A percentile compares a stretch with the other conserved stretches of the same genome.
Conservation (phyloP, 2,329 filamentous ascomycete species). For the Beauveria bassiana region DNA sequence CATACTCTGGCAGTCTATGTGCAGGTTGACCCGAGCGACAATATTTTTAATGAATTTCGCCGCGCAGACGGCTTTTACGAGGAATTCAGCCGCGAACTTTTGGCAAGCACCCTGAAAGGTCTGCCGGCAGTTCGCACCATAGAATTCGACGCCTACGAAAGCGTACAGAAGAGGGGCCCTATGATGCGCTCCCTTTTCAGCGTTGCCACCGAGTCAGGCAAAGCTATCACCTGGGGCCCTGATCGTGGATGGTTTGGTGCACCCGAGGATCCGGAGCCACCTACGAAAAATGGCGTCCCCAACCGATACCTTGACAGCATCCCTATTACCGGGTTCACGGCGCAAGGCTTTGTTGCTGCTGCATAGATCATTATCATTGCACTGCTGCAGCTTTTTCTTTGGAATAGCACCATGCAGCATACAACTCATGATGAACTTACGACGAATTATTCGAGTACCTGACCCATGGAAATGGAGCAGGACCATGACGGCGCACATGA, state of each 20-base stretch:
- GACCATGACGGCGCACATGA: not conserved
- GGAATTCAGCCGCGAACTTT: slow-evolving; percentile 50
- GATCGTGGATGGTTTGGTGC: slow-evolving; percentile 55
- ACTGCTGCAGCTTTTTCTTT: not conserved
- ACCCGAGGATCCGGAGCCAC: slow-evolving; percentile 25
- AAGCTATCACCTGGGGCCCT: slow-evolving; percentile 58
- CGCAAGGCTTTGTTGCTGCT: slow-evolving; percentile 9
- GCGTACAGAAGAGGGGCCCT: slow-evolving; percentile 56
- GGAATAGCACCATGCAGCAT: not conserved
- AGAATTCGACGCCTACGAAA: slow-evolving; percentile 62
- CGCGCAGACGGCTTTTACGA: slow-evolving; percentile 63
- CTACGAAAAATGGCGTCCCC: not conserved
- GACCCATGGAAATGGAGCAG: not conserved
- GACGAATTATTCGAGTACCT: not conserved
- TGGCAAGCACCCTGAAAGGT: slow-evolving; percentile 48
- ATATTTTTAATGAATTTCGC: slow-evolving; percentile 60
- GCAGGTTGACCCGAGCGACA: slow-evolving; percentile 63
- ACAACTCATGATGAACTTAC: not conserved
- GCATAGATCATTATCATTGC: not conserved
- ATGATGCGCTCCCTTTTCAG: slow-evolving; percentile 56
- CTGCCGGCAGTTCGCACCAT: slow-evolving; percentile 50
- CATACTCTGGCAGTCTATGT: slow-evolving; percentile 59
- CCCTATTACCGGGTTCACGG: not conserved
- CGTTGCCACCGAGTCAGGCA: slow-evolving; percentile 38
- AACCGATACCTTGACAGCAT: slow-evolving; percentile 7